Base-by-base conservation (phyloP, 2,329 filamentous ascomycete species). In the Colletotrichum tropicicola region DNA sequence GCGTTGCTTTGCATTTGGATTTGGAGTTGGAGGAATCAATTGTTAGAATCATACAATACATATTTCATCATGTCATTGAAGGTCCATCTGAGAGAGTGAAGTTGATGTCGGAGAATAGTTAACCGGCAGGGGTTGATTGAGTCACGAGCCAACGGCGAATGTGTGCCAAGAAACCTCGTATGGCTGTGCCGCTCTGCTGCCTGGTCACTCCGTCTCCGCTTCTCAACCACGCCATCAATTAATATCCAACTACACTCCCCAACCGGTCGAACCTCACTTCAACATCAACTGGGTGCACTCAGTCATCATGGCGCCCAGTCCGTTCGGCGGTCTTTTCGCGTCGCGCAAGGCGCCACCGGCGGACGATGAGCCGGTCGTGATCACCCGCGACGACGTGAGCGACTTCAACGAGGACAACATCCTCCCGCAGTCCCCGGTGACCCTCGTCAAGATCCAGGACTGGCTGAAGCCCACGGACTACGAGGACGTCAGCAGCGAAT, bases 401-500 rank as follows among this genome's bases (percentile, higher is more conserved):
- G 47, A 53, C 48, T 59, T 30, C 37, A 59, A 59, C 35, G 44
- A 45, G 19, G 48, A 39, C 32, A 59, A 59, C 37, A 53, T 59
- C 13, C 17, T 44, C 10, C 56, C 56, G 10, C 21, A 59, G 19
- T 4, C 47, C 13, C 23, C 47, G 10, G 32, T 21, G 6, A 28
- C 27, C 6, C 25, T 51, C 15, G 17, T 6, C 13, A 17, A 25
- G 10, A 44, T 59, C 23, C 32, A 19, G 27, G 0, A 44, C n/a
- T 49, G 45, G 56, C 35, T 59, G 6, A 17, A 66, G 4, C 72
- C 72, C 7, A 74, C 73, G 4, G 45, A 32, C 2, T 74, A 73
- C 56, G 54, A 66, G 13, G 52, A 61, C 15, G 68, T 70, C 5
- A 51, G 65, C 4, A 67, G 71, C 45, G 72, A 74, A 25, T 73